Base-by-base conservation (phyloP, 2,329 filamentous ascomycete species). In the Fusarium nygamai region DNA sequence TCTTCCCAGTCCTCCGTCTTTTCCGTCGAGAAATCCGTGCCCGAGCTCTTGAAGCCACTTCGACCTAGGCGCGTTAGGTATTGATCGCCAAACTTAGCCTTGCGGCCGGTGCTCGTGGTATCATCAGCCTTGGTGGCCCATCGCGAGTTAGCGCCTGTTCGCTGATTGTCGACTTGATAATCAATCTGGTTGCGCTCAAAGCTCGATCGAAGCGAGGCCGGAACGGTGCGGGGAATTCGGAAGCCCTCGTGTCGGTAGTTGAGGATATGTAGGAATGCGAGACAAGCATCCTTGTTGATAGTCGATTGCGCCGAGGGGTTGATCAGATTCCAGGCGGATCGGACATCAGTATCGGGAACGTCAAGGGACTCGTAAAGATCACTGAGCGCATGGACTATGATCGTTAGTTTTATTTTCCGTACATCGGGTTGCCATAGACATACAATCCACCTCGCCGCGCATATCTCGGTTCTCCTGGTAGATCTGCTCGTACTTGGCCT, bases 1-100 rank as follows among this genome's bases (percentile, higher is more conserved):
- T 98, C 96, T 83, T 99, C 96, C 95, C 96, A 98, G 81, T 99
- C 96, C 79, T 97, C 96, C 69, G 93, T 93, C 81, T 95, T 94
- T 72, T 94, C 93, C 43, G 89, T 88, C 67, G 91, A 93, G 82
- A 98, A 98, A 85, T 99, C 95, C 4, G 96, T 99, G 33, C 96
- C 96, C 46, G 92, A 87, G 14, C 93, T 90, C 80, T 93, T 92
- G 84, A 96, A 96, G 67, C 90, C 92, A 76, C 92, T 91, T 79
- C 95, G 93, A 60, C 96, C 96, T 44, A 99, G 88, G 19, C 96
- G 92, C 70, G 94, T 97, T 65, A 99, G 90, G 84, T 98, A 99
- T 73, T 97, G 94, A 82, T 99, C 96, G 75, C 96, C 96, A 80
- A 99, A 99, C 85, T 98, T 98, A 78, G 95, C 93, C 85, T 99